Evolutionary conservation across 2,329 filamentous ascomycete species (phyloP), one percentile per base, ranked within the genome.

Genomic region (Rhexocercosporidium sp.): DNA sequence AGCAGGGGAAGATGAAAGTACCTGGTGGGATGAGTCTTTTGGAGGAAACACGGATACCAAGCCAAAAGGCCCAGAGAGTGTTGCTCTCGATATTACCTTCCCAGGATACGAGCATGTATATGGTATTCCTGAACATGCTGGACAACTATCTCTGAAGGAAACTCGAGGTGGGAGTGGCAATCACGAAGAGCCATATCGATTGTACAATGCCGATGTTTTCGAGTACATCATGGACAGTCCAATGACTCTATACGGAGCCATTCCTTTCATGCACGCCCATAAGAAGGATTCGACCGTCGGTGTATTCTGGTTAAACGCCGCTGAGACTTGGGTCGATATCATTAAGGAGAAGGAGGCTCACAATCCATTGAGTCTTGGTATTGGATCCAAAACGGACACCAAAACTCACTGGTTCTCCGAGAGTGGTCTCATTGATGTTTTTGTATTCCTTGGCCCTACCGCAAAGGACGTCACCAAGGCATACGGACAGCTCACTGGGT

Each of bases 331-430:
- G 96, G 86, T 99, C 62, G 96, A 99, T 78, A 92, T 99, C 72
- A 88, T 90, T 77, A 99, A 98, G 81, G 82, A 86, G 60, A 93
- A 91, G 76, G 85, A 87, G 62, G 84, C 86, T 41, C 86, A 86
- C 67, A 97, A 97, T 76, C 92, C 93, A 9, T 82, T 96, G 59
- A 89, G 90, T 64, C 86, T 97, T 44, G 92, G 92, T 2, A 83
- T 88, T 44, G 84, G 83, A 34, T 82, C 88, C 18, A 91, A 89
- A 76, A 92, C 87, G 2, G 90, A 88, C 75, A 98, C 94, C 0
- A 87, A 94, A 66, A 97, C 94, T 0, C 96, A 99, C 80, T 99
- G 96, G 96, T 92, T 98, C 71, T 98, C 96, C 0, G 96, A 99
- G 80, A 87, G 89, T 74, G 96, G 96, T 56, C 82, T 96, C 46